Percentiles rank a stretch among this genome's conserved stretches.
These are phyloP conservation scores for Solanum hybrid DNA, from an alignment of 305 asterid genomes.

Conservation along the genomic window DNA sequence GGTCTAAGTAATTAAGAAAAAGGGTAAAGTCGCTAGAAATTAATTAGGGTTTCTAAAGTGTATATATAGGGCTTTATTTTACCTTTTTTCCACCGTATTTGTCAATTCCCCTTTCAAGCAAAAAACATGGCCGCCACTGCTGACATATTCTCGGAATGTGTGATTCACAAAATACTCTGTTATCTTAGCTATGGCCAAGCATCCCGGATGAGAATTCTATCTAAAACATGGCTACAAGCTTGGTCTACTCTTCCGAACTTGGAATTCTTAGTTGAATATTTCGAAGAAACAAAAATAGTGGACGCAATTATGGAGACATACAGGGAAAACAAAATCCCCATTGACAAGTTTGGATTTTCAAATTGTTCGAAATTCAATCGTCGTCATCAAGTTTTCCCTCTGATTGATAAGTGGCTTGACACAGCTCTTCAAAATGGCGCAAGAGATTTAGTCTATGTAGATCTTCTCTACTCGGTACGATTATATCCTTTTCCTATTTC, in stretches of 20 bases:
- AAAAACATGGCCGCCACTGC: not conserved
- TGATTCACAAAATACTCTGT: not conserved
- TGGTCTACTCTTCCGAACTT: not conserved
- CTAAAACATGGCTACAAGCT: not conserved
- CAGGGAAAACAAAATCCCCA: not conserved
- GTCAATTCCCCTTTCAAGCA: not conserved
- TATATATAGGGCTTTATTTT: not conserved
- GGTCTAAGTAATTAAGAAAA: too few relatives aligned
- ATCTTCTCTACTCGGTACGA: not conserved
- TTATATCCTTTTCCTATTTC: not conserved
- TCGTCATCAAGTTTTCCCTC: not conserved
- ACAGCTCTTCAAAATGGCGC: not conserved
- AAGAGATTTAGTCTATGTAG: not conserved
- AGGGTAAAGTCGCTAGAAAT: not conserved
- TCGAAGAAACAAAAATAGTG: not conserved
- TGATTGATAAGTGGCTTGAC: not conserved
- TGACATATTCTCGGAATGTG: not conserved
- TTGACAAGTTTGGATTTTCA: not conserved
- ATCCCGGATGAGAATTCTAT: not conserved
- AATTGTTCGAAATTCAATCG: not conserved
- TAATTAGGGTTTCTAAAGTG: not conserved
- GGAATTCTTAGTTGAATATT: not conserved
- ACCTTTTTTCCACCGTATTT: not conserved
- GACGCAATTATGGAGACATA: not conserved
- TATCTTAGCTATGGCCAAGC: not conserved